phyloP scores from a whole-genome alignment of 495 filamentous ascomycete species.

The Penicillium roqueforti region DNA sequence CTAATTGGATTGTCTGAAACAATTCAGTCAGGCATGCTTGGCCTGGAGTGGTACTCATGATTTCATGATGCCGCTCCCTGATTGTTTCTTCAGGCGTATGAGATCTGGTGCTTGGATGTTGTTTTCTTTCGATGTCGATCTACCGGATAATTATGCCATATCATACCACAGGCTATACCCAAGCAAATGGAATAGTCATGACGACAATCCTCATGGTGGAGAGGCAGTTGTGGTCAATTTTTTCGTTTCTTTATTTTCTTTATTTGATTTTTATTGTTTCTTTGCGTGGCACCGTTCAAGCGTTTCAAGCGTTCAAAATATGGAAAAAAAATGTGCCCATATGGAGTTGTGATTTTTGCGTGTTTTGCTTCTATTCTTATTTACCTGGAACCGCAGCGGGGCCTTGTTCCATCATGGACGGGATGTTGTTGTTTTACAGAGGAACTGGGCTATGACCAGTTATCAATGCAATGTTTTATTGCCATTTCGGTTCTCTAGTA shows the following conservation, averaged over 20 bases:
- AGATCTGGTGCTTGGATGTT: neutral
- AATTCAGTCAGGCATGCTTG: neutral
- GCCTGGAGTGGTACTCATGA: neutral
- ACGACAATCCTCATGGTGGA: neutral
- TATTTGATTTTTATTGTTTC: neutral
- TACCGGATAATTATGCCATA: neutral
- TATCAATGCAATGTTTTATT: too few species aligned
- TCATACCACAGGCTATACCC: neutral
- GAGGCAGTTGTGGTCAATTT: neutral
- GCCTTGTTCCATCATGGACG: neutral
- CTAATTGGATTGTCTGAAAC: neutral
- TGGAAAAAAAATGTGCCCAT: neutral
- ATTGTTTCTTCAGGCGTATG: neutral
- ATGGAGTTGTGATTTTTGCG: neutral
- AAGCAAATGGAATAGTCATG: neutral
- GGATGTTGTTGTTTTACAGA: neutral
- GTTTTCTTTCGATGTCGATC: neutral
- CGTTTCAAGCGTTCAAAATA: too few species aligned
- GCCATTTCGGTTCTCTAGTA: neutral
- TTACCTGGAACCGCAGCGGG: neutral
- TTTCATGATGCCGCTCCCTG: neutral
- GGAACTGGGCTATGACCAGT: too few species aligned
- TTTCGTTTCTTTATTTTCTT: neutral
- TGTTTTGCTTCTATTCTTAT: too few species aligned
- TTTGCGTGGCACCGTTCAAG: too few species aligned